A percentile compares a stretch with the other conserved stretches of the same genome.
Evolutionary conservation across 495 filamentous ascomycete genomes (phyloP).

Genomic region (Aspergillus campestris): DNA sequence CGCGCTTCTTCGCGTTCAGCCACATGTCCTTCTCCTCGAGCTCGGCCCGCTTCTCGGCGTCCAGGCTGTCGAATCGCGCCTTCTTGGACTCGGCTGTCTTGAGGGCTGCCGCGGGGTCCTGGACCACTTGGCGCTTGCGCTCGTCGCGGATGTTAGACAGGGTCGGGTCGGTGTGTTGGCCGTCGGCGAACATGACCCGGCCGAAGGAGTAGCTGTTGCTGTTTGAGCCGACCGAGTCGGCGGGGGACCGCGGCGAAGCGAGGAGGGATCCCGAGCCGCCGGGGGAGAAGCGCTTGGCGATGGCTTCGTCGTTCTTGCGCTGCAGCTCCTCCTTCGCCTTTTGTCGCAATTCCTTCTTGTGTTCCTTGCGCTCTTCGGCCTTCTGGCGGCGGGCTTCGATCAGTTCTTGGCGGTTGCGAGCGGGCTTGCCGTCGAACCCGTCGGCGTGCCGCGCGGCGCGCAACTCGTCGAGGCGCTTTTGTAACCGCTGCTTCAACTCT

Average conservation of each 20-base stretch:
- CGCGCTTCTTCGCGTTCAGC: conserved; percentile 83
- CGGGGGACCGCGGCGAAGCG: conserved; percentile 44
- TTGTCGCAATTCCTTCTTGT: conserved; percentile 73
- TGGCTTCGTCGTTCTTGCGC: conserved; percentile 56
- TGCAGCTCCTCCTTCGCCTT: conserved; percentile 71
- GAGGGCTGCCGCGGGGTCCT: conserved; percentile 69
- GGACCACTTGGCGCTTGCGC: conserved; percentile 62
- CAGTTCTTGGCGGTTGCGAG: conserved; percentile 76
- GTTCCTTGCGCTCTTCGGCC: conserved; percentile 71
- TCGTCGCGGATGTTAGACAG: conserved; percentile 51
- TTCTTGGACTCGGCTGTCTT: conserved; percentile 62
- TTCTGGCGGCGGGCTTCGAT: conserved; percentile 83
- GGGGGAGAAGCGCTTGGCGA: conserved; percentile 47
- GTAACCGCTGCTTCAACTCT: conserved; percentile 63
- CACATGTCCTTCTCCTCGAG: conserved; percentile 89
- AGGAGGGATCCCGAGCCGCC: conserved; percentile 47
- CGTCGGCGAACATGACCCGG: conserved; percentile 78
- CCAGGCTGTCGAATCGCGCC: conserved; percentile 61
- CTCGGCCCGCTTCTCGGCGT: conserved; percentile 69
- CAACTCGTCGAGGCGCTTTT: conserved; percentile 71
- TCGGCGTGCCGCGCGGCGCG: conserved; percentile 77
- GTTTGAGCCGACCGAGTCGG: conserved; percentile 32
- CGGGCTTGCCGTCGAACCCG: conserved; percentile 65
- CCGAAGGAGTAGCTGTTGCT: conserved; percentile 75
- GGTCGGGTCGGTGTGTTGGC: conserved; percentile 61